Base-by-base conservation (phyloP, 768 basidiomycete species). In the Hysterangium stoloniferum region DNA sequence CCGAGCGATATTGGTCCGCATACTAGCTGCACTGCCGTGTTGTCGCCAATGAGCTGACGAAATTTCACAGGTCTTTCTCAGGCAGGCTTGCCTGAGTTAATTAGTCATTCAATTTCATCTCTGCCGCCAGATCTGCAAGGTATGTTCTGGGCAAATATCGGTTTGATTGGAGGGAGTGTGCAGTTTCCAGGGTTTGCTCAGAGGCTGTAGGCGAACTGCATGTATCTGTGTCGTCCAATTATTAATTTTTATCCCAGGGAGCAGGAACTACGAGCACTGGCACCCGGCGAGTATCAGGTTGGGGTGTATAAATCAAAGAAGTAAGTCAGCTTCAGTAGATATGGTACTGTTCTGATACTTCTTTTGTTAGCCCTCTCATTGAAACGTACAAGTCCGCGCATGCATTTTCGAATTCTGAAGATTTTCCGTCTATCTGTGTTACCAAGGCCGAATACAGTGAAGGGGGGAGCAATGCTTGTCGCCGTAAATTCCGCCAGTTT, bases 101-200 rank as follows among this genome's bases (percentile, higher is more conserved):
- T 97, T 53, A 84, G 86, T 34, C 63, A 76, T 48, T 84, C 84
- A 52, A 91, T 98, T 60, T 71, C 76, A 0, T 66, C 76, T 27
- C 78, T 97, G 53, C 89, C 90, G 0, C 69, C 74, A 45, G 90
- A 94, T 58, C 58, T 94, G 22, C 88, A 83, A 57, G 93, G 90
- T 29, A 80, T 98, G 84, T 96, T 92, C 66, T 98, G 92, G 92
- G 80, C 81, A 29, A 90, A 97, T 64, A 92, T 98, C 54, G 87
- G 86, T 11, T 67, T 95, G 56, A 79, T 92, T 59, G 94, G 94
- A 43, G 94, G 94, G 12, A 85, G 78, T 64, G 79, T 80, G 13
- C 78, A 77, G 58, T 80, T 93, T 57, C 72, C 79, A 36, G 86
- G 84, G 5, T 84, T 97, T 58, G 74, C 75, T 19, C 66, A 74